phyloP scores from a whole-genome alignment of 441 rosid species.

The Metrosideros polymorpha region DNA sequence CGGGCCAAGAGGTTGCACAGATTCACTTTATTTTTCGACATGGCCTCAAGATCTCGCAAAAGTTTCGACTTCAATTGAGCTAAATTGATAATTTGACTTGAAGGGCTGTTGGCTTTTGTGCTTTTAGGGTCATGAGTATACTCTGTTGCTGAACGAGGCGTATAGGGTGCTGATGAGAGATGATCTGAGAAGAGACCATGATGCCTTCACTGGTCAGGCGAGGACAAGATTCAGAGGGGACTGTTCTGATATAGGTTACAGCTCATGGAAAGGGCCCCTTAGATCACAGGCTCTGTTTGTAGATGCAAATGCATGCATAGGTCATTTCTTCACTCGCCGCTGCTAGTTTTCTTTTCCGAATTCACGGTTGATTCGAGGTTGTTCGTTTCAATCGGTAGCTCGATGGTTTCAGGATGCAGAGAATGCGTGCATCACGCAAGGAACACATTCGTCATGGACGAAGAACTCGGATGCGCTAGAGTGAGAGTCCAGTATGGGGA shows the following conservation, averaged over 20 bases:
- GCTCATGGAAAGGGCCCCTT: conserved; percentile 50
- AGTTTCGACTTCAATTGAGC: background rate
- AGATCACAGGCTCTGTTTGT: conserved; percentile 52
- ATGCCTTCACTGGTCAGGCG: conserved; percentile 28
- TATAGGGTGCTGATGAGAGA: conserved; percentile 38
- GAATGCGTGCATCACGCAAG: conserved; percentile 56
- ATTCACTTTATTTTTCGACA: background rate
- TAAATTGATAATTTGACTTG: background rate
- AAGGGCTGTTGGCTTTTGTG: background rate
- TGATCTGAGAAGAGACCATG: conserved; percentile 33
- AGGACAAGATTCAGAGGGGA: conserved; percentile 11
- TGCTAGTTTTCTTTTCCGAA: background rate
- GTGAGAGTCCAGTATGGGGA: conserved; percentile 51
- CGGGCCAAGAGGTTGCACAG: conserved; percentile 37
- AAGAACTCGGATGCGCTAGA: conserved; percentile 37
- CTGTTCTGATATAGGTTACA: conserved; percentile 14
- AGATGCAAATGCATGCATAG: conserved; percentile 57
- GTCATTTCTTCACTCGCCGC: conserved; percentile 1
- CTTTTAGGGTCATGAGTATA: conserved; percentile 37
- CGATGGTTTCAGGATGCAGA: conserved; percentile 37
- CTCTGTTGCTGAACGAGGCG: conserved; percentile 46
- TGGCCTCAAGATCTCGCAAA: background rate
- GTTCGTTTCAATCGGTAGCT: background rate
- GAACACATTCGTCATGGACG: conserved; percentile 44
- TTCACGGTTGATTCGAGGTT: background rate